Conservation (phyloP, 306 rosid species). For the Gleditsia sinensis region DNA sequence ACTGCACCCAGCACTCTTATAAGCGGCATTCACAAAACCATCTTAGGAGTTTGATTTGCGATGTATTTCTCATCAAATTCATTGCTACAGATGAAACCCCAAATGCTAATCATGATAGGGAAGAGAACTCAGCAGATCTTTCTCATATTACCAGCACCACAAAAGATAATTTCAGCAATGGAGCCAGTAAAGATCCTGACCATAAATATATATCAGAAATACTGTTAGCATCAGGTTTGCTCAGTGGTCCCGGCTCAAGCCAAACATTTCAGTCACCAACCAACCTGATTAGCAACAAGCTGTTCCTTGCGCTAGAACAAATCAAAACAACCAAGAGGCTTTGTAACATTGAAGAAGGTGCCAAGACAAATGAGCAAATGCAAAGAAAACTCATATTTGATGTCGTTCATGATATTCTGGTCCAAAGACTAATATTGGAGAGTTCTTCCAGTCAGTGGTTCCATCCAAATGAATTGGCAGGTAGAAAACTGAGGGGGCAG, state of each 20-base stretch:
- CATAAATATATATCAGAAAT: conserved; percentile 72
- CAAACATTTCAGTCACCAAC: conserved; percentile 47
- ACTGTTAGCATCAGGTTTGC: conserved; percentile 65
- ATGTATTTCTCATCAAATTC: conserved; percentile 37
- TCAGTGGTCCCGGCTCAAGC: conserved; percentile 46
- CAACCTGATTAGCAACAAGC: conserved; percentile 51
- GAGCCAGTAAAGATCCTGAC: conserved; percentile 57
- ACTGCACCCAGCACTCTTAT: neutral
- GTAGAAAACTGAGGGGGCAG: conserved; percentile 48
- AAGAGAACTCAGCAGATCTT: conserved; percentile 40
- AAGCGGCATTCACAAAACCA: conserved; percentile 7
- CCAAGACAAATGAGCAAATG: conserved; percentile 33
- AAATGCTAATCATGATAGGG: conserved; percentile 44
- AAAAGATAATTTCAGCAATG: conserved; percentile 40
- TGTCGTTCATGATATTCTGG: conserved; percentile 63
- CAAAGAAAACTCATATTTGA: conserved; percentile 80
- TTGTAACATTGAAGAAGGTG: conserved; percentile 24
- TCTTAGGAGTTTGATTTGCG: neutral
- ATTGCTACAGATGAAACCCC: conserved; percentile 54
- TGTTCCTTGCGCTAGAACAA: conserved; percentile 75
- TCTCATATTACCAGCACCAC: conserved; percentile 39
- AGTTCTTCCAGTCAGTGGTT: conserved; percentile 50
- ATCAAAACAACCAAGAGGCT: conserved; percentile 34
- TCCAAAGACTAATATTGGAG: conserved; percentile 46
- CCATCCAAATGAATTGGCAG: conserved; percentile 41